A percentile compares a stretch with the other conserved stretches of the same genome.
Conservation (phyloP, 345 rosid genomes). For the Rhodomyrtus tomentosa region DNA sequence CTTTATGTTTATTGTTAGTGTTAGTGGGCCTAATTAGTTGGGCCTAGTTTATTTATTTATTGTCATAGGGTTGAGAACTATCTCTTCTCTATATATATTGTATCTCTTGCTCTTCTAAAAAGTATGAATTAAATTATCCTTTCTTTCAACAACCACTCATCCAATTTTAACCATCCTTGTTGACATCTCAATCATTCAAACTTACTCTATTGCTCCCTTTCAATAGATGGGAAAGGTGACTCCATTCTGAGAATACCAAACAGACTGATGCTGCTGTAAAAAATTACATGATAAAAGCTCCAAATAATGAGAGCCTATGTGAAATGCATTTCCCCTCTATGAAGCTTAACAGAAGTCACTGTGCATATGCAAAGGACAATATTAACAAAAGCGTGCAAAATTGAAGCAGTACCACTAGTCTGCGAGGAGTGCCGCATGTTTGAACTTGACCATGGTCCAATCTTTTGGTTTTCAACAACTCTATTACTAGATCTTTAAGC, state of each 20-base stretch:
- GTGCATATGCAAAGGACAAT: neutral
- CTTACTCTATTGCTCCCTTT: neutral
- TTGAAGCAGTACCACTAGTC: slow-evolving; percentile 66
- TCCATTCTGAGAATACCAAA: neutral
- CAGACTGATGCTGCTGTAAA: neutral
- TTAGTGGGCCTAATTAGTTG: no score
- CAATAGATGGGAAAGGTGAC: neutral
- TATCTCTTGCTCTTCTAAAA: no score
- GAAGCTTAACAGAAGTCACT: neutral
- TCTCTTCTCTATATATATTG: no score
- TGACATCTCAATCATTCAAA: neutral
- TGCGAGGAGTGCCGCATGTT: slow-evolving; percentile 85
- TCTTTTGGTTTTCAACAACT: slow-evolving; percentile 57
- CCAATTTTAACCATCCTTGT: neutral
- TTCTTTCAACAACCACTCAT: neutral
- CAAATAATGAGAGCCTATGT: neutral
- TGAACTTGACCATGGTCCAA: slow-evolving; percentile 56
- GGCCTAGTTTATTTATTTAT: no score
- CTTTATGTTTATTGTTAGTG: no score
- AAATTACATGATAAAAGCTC: neutral
- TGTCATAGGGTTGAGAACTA: no score
- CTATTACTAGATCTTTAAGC: slow-evolving; percentile 61
- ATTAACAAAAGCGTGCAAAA: neutral
- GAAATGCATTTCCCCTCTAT: neutral
- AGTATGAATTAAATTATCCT: no score